phyloP scores from a whole-genome alignment of 345 rosid species.

The Acer yangbiense region DNA sequence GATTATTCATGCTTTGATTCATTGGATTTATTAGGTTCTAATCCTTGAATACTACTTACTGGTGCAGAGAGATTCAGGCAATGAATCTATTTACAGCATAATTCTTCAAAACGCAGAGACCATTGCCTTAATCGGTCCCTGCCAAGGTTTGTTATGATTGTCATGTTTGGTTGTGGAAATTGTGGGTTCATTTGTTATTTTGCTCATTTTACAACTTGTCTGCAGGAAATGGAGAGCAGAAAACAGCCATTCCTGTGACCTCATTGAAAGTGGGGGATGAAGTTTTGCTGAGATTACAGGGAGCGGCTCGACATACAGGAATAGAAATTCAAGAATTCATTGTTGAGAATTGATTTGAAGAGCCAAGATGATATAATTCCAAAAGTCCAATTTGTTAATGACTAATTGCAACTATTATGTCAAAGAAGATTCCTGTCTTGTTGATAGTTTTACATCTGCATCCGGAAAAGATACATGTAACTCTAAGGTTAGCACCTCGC shows the following conservation, averaged over 20 bases:
- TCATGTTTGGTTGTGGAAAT: conserved; percentile 5
- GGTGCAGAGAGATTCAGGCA: conserved; percentile 48
- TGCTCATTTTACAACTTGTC: neutral
- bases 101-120: conserved; percentile 87
- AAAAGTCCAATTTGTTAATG: neutral
- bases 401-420: neutral
- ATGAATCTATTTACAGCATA: conserved; percentile 47
- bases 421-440: no score
- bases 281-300: conserved; percentile 60
- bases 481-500: neutral
- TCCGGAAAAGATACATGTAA: neutral
- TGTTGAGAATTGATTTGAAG: conserved; percentile 56
- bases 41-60: neutral
- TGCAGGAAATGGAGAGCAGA: conserved; percentile 43
- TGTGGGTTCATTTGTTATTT: conserved; percentile 1
- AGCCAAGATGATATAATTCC: neutral
- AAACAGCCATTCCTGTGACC: conserved; percentile 63
- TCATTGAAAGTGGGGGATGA: conserved; percentile 69
- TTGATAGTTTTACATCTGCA: no score
- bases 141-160: conserved; percentile 39
- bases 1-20: neutral
- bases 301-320: conserved; percentile 88
- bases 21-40: neutral
- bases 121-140: conserved; percentile 65
- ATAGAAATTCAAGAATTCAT: conserved; percentile 85